Percentiles rank a stretch among this genome's conserved stretches.
These are phyloP conservation scores for Mucor piriformis DNA, from an alignment of 371 early-diverging fungal species.

Conservation along the genomic window DNA sequence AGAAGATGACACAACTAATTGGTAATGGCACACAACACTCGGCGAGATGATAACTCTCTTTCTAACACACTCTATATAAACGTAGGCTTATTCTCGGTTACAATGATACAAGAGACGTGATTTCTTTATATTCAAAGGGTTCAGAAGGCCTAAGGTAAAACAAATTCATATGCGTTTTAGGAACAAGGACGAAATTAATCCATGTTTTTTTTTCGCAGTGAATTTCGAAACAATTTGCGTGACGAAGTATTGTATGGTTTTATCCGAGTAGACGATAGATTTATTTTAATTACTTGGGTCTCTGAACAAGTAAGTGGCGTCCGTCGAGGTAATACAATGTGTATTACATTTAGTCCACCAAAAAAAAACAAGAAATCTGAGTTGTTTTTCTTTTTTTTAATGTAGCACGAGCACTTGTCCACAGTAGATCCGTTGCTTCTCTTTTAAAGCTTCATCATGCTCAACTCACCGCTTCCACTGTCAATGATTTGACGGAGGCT, in stretches of 20 bases:
- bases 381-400: neutral
- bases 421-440: conserved; percentile 70
- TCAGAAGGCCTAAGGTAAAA: conserved; percentile 55
- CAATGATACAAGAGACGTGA: conserved; percentile 71
- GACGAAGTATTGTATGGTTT: conserved; percentile 73
- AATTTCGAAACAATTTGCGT: conserved; percentile 57
- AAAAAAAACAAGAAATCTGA: neutral
- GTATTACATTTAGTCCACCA: no score
- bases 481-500: conserved; percentile 43
- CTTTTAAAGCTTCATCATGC: conserved; percentile 58
- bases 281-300: conserved; percentile 69
- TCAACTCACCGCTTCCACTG: conserved; percentile 52
- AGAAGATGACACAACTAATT: conserved; percentile 51
- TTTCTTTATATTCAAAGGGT: conserved; percentile 68
- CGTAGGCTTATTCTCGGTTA: conserved; percentile 75
- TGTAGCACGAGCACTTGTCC: conserved; percentile 70
- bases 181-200: neutral
- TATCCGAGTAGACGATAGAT: conserved; percentile 62
- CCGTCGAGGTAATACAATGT: conserved; percentile 61
- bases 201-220: conserved; percentile 28
- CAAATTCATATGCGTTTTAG: neutral
- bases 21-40: conserved; percentile 40
- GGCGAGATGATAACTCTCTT: no score
- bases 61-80: neutral
- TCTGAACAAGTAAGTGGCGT: conserved; percentile 74